Evolutionary conservation across 1,284 basidiomycete genomes (phyloP).

Genomic region (Porodaedalea pini): DNA sequence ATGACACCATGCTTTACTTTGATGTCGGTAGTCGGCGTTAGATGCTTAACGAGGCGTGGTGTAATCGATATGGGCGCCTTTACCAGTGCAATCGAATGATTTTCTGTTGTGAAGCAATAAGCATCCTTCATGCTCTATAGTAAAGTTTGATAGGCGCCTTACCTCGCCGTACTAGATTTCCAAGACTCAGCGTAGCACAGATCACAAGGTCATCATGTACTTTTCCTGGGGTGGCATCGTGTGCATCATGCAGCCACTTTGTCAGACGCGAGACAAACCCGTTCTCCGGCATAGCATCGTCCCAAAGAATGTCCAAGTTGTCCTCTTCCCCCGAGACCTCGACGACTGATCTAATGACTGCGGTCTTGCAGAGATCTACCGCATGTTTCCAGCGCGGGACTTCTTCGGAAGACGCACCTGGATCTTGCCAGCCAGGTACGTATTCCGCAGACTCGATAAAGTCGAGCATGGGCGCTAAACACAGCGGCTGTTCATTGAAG

Average conservation of each 20-base stretch:
- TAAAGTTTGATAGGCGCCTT: conserved; percentile 24
- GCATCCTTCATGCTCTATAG: conserved; percentile 12
- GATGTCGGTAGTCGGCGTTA: conserved; percentile 51
- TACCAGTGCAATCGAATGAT: conserved; percentile 59
- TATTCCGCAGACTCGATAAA: conserved; percentile 72
- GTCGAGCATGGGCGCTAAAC: conserved; percentile 58
- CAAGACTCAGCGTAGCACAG: conserved; percentile 78
- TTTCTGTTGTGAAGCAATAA: conserved; percentile 42
- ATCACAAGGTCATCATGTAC: conserved; percentile 75
- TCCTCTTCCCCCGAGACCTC: conserved; percentile 80
- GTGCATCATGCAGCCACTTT: conserved; percentile 63
- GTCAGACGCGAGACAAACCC: conserved; percentile 76
- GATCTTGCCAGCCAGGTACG: conserved; percentile 56
- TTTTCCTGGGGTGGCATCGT: conserved; percentile 29
- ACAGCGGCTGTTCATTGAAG: conserved; percentile 56
- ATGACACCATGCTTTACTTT: conserved; percentile 84
- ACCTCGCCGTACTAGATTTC: conserved; percentile 80
- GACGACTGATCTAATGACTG: conserved; percentile 79
- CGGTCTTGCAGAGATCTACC: conserved; percentile 80
- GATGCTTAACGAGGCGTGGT: conserved; percentile 37
- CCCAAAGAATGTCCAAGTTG: conserved; percentile 73
- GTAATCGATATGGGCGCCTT: conserved; percentile 47
- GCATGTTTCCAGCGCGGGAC: conserved; percentile 54
- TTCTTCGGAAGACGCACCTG: conserved; percentile 31
- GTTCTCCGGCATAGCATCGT: conserved; percentile 53